Evolutionary conservation across 2,329 filamentous ascomycete species (phyloP).

Genomic region (Neonectria faginata): DNA sequence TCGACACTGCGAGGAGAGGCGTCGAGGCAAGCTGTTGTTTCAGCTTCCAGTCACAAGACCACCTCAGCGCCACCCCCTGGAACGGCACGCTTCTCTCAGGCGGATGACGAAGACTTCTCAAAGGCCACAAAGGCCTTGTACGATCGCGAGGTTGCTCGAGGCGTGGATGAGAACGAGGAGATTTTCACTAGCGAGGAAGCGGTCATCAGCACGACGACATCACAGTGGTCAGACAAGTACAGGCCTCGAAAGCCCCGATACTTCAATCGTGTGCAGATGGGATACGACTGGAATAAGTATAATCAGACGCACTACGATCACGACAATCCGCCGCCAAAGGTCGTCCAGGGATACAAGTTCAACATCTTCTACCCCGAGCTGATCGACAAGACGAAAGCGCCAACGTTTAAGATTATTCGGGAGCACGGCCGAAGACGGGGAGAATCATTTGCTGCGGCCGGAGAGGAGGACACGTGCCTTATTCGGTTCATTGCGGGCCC

Average conservation of each 20-base stretch:
- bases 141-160: conserved; percentile 91
- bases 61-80: conserved; percentile 60
- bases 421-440: conserved; percentile 90
- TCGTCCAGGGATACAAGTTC: conserved; percentile 99
- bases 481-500: conserved; percentile 96
- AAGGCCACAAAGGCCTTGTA: conserved; percentile 90
- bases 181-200: conserved; percentile 93
- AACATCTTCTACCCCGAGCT: conserved; percentile 99
- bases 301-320: conserved; percentile 99
- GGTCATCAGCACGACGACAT: conserved; percentile 69
- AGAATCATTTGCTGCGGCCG: conserved; percentile 91
- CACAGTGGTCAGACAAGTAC: conserved; percentile 86
- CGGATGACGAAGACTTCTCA: conserved; percentile 82
- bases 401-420: conserved; percentile 94
- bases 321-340: conserved; percentile 96
- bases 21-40: conserved; percentile 27
- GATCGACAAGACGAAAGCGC: conserved; percentile 93
- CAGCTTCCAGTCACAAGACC: conserved; percentile 44
- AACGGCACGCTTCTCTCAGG: conserved; percentile 75
- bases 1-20: conserved; percentile 25
- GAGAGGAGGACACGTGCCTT: conserved; percentile 96
- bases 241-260: conserved; percentile 92
- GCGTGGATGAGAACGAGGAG: conserved; percentile 93
- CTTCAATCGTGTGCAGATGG: conserved; percentile 98
- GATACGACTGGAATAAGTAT: conserved; percentile 99